Base-by-base conservation (phyloP, 192 early-diverging fungal genomes). In the Backusella tuberculispora region DNA sequence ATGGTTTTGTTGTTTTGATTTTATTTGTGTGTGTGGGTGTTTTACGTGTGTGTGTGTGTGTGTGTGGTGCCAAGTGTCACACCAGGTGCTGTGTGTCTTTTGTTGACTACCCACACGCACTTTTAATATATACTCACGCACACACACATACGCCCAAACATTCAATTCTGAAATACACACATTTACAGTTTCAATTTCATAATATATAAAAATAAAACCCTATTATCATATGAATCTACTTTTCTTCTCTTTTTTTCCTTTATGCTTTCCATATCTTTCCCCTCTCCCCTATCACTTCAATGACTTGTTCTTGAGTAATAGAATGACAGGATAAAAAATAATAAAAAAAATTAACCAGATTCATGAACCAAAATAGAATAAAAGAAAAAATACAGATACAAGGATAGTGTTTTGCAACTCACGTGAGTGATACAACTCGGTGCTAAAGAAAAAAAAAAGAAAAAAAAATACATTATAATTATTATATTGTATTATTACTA, bases 351-450 rank as follows among this genome's bases (percentile, higher is more conserved):
- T 14, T 1, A 60, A 1, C 10, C 9, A 26, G 53, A 60, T 26
- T 24, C 21, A 60, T 60, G 26, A 19, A 8, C 17, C 17, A 60
- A 50, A 60, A 60, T 24, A 26, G 53, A 60, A 60, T 60, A 60
- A 60, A 60, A 24, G 53, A 60, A 60, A 34, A 56, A 60, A 60
- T 60, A 10, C 21, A 26, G 24, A 21, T 56, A 56, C 50, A 56
- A 56, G 19, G 19, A 56, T 21, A 56, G 53, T 10, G 26, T 24
- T 60, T 60, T 60, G 26, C 21, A 24, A 26, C 53, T 60, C 53
- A 60, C 53, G 53, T 60, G 53, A 60, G 53, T 60, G 26, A 60
- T 60, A 60, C 53, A 60, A 60, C 26, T 60, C 21, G 53, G 53
- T 60, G 21, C 53, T 26, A 60, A 60, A 60, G 26, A 26, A 43